phyloP scores from a whole-genome alignment of 768 basidiomycete genomes.

The Macrolepiota dolichaula region DNA sequence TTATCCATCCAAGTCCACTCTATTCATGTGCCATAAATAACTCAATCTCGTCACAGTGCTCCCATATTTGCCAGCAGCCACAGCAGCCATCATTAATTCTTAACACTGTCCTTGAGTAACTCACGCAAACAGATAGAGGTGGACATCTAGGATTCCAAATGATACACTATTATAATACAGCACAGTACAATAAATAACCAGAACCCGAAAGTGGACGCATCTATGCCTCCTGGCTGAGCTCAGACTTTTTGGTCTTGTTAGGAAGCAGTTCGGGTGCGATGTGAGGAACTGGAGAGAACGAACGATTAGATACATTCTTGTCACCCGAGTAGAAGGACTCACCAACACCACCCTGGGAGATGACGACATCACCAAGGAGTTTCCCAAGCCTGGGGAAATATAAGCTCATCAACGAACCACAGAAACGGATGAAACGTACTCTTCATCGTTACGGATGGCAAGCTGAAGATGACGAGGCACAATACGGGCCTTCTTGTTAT shows the following conservation, averaged over 20 bases:
- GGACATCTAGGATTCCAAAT: neutral
- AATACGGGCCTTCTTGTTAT: slow-evolving; percentile 91
- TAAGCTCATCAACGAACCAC: slow-evolving; percentile 9
- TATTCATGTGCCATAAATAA: too few species aligned
- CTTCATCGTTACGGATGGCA: slow-evolving; percentile 90
- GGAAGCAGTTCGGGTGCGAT: slow-evolving; percentile 45
- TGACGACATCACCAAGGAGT: slow-evolving; percentile 81
- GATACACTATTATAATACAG: slow-evolving; percentile 7
- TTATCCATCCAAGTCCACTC: too few species aligned
- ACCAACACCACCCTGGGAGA: slow-evolving; percentile 88
- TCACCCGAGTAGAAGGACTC: neutral
- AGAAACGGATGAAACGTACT: slow-evolving; percentile 35
- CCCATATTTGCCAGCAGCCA: too few species aligned
- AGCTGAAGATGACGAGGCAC: slow-evolving; percentile 91
- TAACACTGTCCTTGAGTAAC: too few species aligned
- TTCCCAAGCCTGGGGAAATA: slow-evolving; percentile 56
- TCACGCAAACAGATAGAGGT: neutral
- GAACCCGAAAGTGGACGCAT: too few species aligned
- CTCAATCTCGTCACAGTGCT: too few species aligned
- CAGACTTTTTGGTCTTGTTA: slow-evolving; percentile 9
- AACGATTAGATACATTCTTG: neutral
- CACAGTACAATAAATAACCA: slow-evolving; percentile 8
- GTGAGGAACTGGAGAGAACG: slow-evolving; percentile 80
- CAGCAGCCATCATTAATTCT: too few species aligned
- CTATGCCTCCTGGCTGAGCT: slow-evolving; percentile 8